Evolutionary conservation across 805 yeast genomes (phyloP), one percentile per base, ranked within the genome.

Genomic region (Wickerhamomyces silvicola): DNA sequence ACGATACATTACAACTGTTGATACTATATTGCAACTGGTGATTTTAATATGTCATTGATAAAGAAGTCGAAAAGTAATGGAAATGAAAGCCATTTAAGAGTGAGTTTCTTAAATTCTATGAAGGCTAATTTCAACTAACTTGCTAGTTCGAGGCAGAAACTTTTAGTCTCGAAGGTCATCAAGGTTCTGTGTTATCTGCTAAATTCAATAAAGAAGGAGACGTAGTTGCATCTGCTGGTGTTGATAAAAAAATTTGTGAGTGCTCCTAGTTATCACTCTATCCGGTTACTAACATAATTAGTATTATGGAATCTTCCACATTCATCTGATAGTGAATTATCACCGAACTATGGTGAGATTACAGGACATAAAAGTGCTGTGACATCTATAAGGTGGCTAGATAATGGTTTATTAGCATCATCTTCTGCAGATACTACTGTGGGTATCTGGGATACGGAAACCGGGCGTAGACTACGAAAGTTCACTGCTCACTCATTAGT

Each of bases 311-410:
- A 22, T 37, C 45, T 46, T 5, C 53, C 54, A 4, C 53, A 49
- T 34, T 25, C 37, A 1, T 22, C 38, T 12, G 41, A 37, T 10
- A 15, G 22, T 7, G 37, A 35, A 7, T 21, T 31, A 5, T 28
- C 45, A 1, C 40, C 45, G 9, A 75, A 73, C 45, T 64, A 53
- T 37, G 79, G 78, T 3, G 54, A 59, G 4, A 39, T 72, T 3
- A 36, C 42, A 10, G 83, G 80, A 5, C 85, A 79, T 47, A 78
- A 77, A 37, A 70, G 74, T 6, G 85, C 86, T 0, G 65, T 83
- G 0, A 72, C 85, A 0, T 68, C 77, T 2, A 43, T 81, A 8
- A 51, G 57, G 18, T 82, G 88, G 84, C 36, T 53, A 3, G 43
- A 56, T 6, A 66, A 70, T 24, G 75, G 70, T 22, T 40, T 59